Evolutionary conservation across 352 stramenopile species (phyloP), one percentile per base, ranked within the genome.

Genomic region (Sclerospora graminicola): DNA sequence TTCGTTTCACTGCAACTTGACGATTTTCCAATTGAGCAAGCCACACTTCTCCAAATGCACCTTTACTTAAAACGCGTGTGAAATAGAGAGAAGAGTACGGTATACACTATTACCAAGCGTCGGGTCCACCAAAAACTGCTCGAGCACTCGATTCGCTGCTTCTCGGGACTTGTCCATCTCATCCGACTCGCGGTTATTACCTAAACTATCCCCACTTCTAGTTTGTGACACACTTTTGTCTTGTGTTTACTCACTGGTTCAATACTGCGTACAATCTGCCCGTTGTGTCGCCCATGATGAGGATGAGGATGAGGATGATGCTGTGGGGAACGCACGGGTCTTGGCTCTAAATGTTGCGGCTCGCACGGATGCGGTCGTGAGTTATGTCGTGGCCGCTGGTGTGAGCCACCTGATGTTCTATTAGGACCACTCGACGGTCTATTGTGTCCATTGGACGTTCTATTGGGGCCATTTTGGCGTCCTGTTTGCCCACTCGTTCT

Each of bases 21-120:
- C 49, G 58, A 51, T 83, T 84, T 52, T 88, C 75, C 14, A 89
- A 45, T 45, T 89, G 80, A 1, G 72, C 80, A 0, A 91, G 70
- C 80, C 80, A 91, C 38, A 91, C 80, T 32, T 91, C 80, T 3
- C 80, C 80, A 30, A 89, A 91, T n/a, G 80, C 80, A n/a, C 80
- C 80, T 41, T 84, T 89, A 18, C 69, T 82, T 48, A 91, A 51
- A 26, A 89, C 68, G n/a, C 80, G 77, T 33, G 77, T 89, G 47
- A 89, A 91, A 44, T 84, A 84, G 29, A 91, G 47, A 16, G 72
- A 73, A 9, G 63, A 69, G 59, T 88, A 86, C 28, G 80, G 55
- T 34, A 91, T 83, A 18, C 71, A 27, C 63, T 63, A 0, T 52
- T 35, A 5, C 58, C 56, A 9, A 91, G 66, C 32, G 60, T 66